phyloP scores from a whole-genome alignment of 1,284 basidiomycete species.

The Tranzscheliella williamsii region DNA sequence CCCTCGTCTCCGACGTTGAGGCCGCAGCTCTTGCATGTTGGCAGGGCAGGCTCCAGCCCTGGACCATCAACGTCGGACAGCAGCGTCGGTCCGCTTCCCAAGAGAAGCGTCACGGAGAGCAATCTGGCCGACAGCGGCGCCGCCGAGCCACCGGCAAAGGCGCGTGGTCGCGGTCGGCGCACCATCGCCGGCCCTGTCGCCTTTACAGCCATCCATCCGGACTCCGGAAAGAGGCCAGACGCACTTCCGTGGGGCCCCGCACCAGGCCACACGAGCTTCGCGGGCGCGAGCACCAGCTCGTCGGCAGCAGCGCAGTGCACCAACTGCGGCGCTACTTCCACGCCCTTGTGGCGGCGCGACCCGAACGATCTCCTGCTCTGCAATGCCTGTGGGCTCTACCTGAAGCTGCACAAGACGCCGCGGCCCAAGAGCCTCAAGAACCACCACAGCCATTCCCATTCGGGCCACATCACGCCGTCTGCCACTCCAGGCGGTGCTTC shows the following conservation, averaged over 20 bases:
- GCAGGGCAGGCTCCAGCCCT: constrained; percentile 28
- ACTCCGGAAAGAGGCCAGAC: constrained; percentile 16
- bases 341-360: constrained; percentile 56
- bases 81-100: constrained; percentile 6
- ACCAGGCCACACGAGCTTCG: constrained; percentile 10
- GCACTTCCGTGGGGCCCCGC: constrained; percentile 9
- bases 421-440: constrained; percentile 52
- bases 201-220: constrained; percentile 35
- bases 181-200: constrained; percentile 31
- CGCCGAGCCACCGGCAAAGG: constrained; percentile 15
- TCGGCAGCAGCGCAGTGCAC: constrained; percentile 44
- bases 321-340: constrained; percentile 55
- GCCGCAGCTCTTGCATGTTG: constrained; percentile 19
- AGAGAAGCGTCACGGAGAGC: constrained; percentile 30
- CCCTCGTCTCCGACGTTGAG: constrained; percentile 32
- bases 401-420: constrained; percentile 57
- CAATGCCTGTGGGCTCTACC: constrained; percentile 58
- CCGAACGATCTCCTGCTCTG: constrained; percentile 52
- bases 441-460: constrained; percentile 38
- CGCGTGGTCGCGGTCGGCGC: constrained; percentile 28
- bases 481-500: constrained; percentile 38
- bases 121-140: not conserved
- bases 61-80: constrained; percentile 10
- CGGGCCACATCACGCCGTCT: constrained; percentile 36
- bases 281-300: constrained; percentile 10